Percentiles rank a stretch among this genome's conserved stretches.
phyloP scores from a whole-genome alignment of 75 land plant genomes.

The Cryptomeria japonica region DNA sequence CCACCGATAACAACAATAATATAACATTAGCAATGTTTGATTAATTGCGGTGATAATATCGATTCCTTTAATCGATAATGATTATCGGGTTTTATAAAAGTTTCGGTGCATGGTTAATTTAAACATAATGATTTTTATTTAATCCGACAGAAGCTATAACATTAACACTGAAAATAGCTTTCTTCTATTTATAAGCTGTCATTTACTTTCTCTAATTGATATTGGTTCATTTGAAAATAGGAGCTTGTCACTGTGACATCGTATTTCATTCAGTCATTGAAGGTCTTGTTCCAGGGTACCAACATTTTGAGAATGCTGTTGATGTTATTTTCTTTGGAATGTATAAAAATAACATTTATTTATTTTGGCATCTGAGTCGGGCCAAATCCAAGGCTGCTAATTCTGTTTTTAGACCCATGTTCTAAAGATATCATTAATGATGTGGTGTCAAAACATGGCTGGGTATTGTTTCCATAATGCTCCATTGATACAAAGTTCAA shows the following conservation, averaged over 20 bases:
- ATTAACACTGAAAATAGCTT: neutral
- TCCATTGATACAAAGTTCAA: neutral
- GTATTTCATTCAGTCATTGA: neutral
- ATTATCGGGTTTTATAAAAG: too few species aligned
- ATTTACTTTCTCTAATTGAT: neutral
- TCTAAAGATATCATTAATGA: slow-evolving; percentile 4
- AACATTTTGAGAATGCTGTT: neutral
- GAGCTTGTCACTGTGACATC: neutral
- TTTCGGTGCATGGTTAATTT: too few species aligned
- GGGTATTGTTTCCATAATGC: neutral
- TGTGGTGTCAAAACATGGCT: neutral
- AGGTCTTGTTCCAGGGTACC: neutral
- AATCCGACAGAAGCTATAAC: too few species aligned
- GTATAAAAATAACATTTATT: too few species aligned
- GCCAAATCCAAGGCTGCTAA: neutral
- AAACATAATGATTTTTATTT: too few species aligned
- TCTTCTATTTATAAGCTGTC: neutral
- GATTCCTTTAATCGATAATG: too few species aligned
- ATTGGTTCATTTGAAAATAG: neutral
- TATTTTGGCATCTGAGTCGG: neutral
- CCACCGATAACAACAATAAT: too few species aligned
- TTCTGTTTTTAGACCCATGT: neutral
- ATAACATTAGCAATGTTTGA: too few species aligned
- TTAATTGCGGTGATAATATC: too few species aligned
- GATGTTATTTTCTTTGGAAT: neutral